phyloP scores from a whole-genome alignment of 805 yeast genomes.

The Komagataella pseudopastoris region DNA sequence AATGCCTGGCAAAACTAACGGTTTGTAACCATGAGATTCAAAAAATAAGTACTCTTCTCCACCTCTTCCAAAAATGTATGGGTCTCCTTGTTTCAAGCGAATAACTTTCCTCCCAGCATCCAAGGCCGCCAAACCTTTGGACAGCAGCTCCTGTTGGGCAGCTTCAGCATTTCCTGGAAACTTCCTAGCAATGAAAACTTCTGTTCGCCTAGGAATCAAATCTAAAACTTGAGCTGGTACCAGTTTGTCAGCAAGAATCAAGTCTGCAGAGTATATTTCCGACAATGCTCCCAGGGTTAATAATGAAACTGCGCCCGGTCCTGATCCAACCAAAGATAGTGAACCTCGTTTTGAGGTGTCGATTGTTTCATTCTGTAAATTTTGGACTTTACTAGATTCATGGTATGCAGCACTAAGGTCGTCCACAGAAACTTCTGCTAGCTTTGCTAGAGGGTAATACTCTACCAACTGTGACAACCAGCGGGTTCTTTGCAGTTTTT shows the following conservation, averaged over 20 bases:
- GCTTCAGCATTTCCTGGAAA: constrained; percentile 95
- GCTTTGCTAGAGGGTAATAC: constrained; percentile 63
- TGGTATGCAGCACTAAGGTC: constrained; percentile 35
- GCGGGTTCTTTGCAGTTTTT: constrained; percentile 48
- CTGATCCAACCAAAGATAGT: constrained; percentile 83
- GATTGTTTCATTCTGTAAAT: constrained; percentile 5
- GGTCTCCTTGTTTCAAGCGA: constrained; percentile 91
- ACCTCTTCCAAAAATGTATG: constrained; percentile 92
- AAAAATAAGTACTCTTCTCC: constrained; percentile 82
- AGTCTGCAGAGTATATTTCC: constrained; percentile 71
- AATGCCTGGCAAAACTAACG: constrained; percentile 74
- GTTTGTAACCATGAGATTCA: constrained; percentile 49
- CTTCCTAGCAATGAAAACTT: constrained; percentile 76
- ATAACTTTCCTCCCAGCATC: constrained; percentile 65
- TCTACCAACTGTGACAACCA: constrained; percentile 89
- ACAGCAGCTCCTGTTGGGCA: constrained; percentile 76
- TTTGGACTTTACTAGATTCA: constrained; percentile 1
- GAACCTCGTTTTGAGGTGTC: constrained; percentile 25
- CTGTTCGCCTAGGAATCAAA: constrained; percentile 65
- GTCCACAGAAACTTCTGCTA: constrained; percentile 45
- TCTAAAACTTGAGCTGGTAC: constrained; percentile 83
- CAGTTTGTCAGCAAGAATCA: constrained; percentile 78
- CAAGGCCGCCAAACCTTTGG: constrained; percentile 56
- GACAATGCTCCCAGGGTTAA: constrained; percentile 77
- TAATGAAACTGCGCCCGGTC: constrained; percentile 80